These are phyloP conservation scores for Cytospora mali DNA, from an alignment of 2,329 filamentous ascomycete genomes.

Conservation along the genomic window DNA sequence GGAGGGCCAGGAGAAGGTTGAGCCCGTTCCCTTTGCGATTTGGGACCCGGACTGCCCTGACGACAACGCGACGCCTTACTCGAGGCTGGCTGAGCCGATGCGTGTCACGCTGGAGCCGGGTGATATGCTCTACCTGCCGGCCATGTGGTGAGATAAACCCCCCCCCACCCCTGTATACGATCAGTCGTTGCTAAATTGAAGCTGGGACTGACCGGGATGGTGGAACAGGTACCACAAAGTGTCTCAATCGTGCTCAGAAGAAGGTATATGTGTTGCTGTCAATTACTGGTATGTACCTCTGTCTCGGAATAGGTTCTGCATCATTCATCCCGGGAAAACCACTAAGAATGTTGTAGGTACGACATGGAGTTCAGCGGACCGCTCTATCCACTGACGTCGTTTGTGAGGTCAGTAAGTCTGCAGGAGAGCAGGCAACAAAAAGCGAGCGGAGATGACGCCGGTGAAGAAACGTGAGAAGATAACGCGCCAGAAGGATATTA, in stretches of 20 bases:
- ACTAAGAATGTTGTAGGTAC: slow-evolving; percentile 45
- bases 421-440: slow-evolving; percentile 5
- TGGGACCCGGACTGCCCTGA: slow-evolving; percentile 72
- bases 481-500: not conserved
- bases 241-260: slow-evolving; percentile 66
- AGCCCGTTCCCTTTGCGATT: slow-evolving; percentile 65
- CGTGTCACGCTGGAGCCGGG: slow-evolving; percentile 70
- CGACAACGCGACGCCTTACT: slow-evolving; percentile 58
- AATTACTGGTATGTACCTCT: slow-evolving; percentile 70
- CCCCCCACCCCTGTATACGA: not conserved
- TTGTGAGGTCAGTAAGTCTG: slow-evolving; percentile 34
- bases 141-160: slow-evolving; percentile 65
- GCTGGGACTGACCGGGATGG: not conserved
- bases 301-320: not conserved
- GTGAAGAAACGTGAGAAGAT: not conserved
- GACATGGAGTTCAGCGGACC: slow-evolving; percentile 60
- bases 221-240: slow-evolving; percentile 73
- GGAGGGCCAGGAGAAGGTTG: slow-evolving; percentile 26
- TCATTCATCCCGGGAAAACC: not conserved
- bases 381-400: slow-evolving; percentile 53
- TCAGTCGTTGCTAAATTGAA: not conserved
- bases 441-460: not conserved
- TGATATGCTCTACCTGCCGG: slow-evolving; percentile 81
- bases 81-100: slow-evolving; percentile 60
- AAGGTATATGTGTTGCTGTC: slow-evolving; percentile 75